Base-by-base conservation (phyloP, 2,329 filamentous ascomycete genomes). In the Curvularia sp. region DNA sequence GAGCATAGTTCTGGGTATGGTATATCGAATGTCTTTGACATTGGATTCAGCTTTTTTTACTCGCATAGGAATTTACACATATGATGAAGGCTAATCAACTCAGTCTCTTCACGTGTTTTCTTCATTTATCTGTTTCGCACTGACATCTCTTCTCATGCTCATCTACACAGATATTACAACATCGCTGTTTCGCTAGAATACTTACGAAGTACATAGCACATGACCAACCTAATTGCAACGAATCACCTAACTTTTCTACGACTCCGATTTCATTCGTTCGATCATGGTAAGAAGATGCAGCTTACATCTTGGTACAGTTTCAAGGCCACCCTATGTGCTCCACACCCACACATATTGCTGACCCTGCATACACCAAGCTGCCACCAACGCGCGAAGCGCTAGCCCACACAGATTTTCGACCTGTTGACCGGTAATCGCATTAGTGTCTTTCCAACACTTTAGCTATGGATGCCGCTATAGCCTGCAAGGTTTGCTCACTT, bases 401-500 rank as follows among this genome's bases (percentile, higher is more conserved):
- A 28, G 24, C 15, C 8, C 22, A 44, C 22, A 28, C 6, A 44
- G 22, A 44, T 10, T 28, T 28, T 24, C 5, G n/a, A 24, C 28
- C 6, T 13, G 24, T n/a, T n/a, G 42, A 7, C 15, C 15, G 22
- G 26, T 8, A n/a, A 22, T 44, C 28, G 42, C 24, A 28, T 44
- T 44, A 44, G 42, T n/a, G 42, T 26, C 24, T n/a, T 44, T 28
- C 15, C 48, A 41, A 30, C 24, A 30, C 24, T 8, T 15, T 26
- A 30, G 33, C 15, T 28, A 39, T 20, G 24, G 46, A 18, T 15
- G 33, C 48, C 22, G 24, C 35, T 41, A 31, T 9, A 18, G 22
- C 28, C 15, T 28, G 48, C 24, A 50, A 28, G 35, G 38, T 30
- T 28, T 53, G 43, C 30, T n/a, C 44, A 43, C 50, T 50, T 5